phyloP scores from a whole-genome alignment of 345 rosid species.

The Zanthoxylum bungeanum region DNA sequence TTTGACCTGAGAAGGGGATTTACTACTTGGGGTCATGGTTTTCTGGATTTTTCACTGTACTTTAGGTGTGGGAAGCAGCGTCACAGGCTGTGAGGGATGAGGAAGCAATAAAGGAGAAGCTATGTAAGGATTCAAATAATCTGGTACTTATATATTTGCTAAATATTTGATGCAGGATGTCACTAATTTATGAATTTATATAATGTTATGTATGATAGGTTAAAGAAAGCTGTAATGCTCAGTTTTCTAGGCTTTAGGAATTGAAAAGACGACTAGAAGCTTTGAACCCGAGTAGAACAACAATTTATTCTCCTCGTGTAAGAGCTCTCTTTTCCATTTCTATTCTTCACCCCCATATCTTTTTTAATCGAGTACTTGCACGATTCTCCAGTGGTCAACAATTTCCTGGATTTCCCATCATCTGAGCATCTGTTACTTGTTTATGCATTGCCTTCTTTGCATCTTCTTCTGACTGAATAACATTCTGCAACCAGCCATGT shows the following conservation, averaged over 20 bases:
- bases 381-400: no score
- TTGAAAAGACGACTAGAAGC: conserved; percentile 76
- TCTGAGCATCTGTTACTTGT: no score
- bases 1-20: conserved; percentile 5
- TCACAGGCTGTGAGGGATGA: conserved; percentile 61
- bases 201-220: conserved; percentile 38
- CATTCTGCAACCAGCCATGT: not conserved
- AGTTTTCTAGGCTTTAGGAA: conserved; percentile 77
- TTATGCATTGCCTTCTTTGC: not conserved
- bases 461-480: not conserved
- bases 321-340: conserved; percentile 32
- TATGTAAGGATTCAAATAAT: conserved; percentile 73
- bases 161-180: not conserved
- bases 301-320: conserved; percentile 41
- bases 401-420: no score
- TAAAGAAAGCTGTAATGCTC: conserved; percentile 70
- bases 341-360: no score
- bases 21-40: not conserved
- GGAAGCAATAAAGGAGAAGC: conserved; percentile 72
- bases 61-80: conserved; percentile 73
- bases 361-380: no score
- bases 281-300: conserved; percentile 60
- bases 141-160: conserved; percentile 61
- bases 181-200: not conserved
- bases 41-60: conserved; percentile 1